Evolutionary conservation across 176 grass and related monocot genomes (phyloP), one percentile per base, ranked within the genome.

Genomic region (Oryza meridionalis): DNA sequence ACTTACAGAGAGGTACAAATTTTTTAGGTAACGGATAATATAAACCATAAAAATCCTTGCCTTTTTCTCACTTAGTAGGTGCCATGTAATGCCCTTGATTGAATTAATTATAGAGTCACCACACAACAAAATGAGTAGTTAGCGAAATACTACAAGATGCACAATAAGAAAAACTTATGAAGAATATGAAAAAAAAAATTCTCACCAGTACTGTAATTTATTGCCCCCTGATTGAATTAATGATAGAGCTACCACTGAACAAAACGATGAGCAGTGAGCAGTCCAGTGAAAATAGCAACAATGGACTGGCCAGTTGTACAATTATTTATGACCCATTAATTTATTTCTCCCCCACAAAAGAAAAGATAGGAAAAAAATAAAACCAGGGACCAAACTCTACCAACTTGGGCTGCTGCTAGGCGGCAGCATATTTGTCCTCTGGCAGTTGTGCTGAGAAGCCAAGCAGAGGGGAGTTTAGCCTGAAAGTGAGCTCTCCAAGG

Each of bases 401-500:
- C 79, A 69, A 65, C 55, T 76, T 72, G 44, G 25, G 87, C 55
- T 21, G 55, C 55, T 11, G 14, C 43, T 25, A 61, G 76, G 69
- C 69, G 55, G 38, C 38, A 40, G 42, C 69, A 73, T 55, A 81
- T 80, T 86, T 86, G 77, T 53, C 63, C 31, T 69, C 4, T 1
- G 67, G 47, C 58, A 44, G 7, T 65, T 46, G 44, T 44, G 37
- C 27, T 55, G 8, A 81, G 77, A 61, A 61, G 77, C 76, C 71
- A 70, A 47, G 70, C 83, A 86, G 67, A 86, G 67, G 58, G 29
- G 78, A 82, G 35, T 37, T 37, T 6, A 37, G 19, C 66, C 58
- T 77, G 72, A 83, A 86, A 90, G 84, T 67, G 75, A 82, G 84
- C 88, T 86, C 73, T 43, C 38, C 8, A 40, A 7, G 38, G 9